These are phyloP conservation scores for Prinsepia uniflora DNA, from an alignment of 306 rosid genomes.

Conservation along the genomic window DNA sequence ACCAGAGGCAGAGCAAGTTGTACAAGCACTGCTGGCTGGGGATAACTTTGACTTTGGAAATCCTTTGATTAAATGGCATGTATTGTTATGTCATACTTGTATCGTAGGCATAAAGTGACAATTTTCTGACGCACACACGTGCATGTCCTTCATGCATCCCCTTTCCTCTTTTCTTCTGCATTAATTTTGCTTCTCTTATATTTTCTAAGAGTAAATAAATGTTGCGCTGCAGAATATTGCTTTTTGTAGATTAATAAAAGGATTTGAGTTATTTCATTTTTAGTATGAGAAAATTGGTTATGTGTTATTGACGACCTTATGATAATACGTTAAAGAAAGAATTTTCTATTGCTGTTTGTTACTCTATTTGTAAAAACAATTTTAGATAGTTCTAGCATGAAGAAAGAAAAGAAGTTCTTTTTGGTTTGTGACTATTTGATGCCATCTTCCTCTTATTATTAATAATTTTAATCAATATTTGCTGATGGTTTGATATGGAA, in stretches of 20 bases:
- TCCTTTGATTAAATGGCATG: constrained; percentile 72
- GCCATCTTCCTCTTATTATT: constrained; percentile 9
- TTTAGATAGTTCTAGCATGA: constrained; percentile 3
- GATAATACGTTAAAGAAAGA: neutral
- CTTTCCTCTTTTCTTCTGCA: neutral
- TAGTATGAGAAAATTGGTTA: constrained; percentile 2
- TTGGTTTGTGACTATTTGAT: neutral
- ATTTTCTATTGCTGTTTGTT: neutral
- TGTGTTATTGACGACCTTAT: neutral
- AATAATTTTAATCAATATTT: constrained; percentile 20
- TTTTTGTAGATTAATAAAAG: neutral
- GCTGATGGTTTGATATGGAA: constrained; percentile 25
- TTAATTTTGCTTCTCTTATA: neutral
- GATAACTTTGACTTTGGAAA: constrained; percentile 72
- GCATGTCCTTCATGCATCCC: neutral
- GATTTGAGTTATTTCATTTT: neutral
- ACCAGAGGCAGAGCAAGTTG: constrained; percentile 53
- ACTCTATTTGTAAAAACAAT: neutral
- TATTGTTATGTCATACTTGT: constrained; percentile 29
- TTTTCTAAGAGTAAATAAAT: constrained; percentile 5
- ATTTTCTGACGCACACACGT: neutral
- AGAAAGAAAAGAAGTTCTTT: neutral
- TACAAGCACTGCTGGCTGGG: constrained; percentile 66
- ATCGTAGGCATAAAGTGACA: neutral
- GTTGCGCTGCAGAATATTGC: neutral